phyloP scores from a whole-genome alignment of 176 grass and related monocot species.

The Tuctoria greenei region DNA sequence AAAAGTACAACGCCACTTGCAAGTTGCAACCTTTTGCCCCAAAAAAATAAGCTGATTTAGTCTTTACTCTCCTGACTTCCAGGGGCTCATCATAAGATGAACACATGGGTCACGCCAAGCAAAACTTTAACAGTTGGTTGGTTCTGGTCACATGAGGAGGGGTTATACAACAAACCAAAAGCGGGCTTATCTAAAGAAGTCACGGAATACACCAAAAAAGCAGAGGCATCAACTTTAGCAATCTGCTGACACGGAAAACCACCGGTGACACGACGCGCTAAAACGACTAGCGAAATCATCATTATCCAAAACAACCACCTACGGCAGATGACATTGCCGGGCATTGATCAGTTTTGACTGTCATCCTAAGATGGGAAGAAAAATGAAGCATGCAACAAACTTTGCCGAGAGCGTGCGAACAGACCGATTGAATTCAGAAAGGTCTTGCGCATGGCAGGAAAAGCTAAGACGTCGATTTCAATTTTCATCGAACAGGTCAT shows the following conservation, averaged over 20 bases:
- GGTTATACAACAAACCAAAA: constrained; percentile 46
- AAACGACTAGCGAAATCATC: constrained; percentile 34
- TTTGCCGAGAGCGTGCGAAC: neutral
- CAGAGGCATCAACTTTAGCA: constrained; percentile 47
- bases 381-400: constrained; percentile 10
- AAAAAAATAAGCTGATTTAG: constrained; percentile 31
- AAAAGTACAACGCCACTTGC: constrained; percentile 32
- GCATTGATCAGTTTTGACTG: constrained; percentile 24
- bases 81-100: constrained; percentile 54
- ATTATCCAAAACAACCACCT: constrained; percentile 27
- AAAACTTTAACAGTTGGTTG: constrained; percentile 63
- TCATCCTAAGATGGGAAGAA: neutral
- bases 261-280: constrained; percentile 38
- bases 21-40: constrained; percentile 30
- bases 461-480: constrained; percentile 25
- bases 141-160: constrained; percentile 75
- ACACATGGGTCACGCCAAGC: constrained; percentile 51
- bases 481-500: constrained; percentile 43
- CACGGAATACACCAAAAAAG: constrained; percentile 68
- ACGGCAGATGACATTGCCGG: constrained; percentile 36
- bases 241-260: constrained; percentile 56
- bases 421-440: constrained; percentile 1
- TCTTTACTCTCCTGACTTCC: constrained; percentile 34
- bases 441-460: neutral
- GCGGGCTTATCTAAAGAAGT: constrained; percentile 48